These are phyloP conservation scores for Cercospora beticola DNA, from an alignment of 2,329 filamentous ascomycete genomes.

Conservation along the genomic window DNA sequence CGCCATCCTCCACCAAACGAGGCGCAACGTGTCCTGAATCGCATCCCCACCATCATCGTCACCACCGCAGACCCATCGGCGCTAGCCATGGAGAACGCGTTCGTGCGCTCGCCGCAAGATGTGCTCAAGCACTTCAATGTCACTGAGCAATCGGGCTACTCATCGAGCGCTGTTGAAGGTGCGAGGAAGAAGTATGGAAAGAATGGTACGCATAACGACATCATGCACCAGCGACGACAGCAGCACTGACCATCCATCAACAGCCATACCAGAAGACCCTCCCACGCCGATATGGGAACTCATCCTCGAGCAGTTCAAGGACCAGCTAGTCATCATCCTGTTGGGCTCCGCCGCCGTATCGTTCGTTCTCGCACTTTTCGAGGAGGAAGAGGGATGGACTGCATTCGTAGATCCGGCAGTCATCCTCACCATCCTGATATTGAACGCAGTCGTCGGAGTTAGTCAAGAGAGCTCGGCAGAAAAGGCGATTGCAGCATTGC, in stretches of 20 bases:
- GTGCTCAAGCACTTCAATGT: slow-evolving; percentile 42
- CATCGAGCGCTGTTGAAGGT: slow-evolving; percentile 33
- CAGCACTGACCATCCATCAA: slow-evolving; percentile 19
- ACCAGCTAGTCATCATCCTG: slow-evolving; percentile 94
- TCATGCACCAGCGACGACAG: background rate
- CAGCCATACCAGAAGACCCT: slow-evolving; percentile 81
- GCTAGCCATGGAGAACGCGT: slow-evolving; percentile 40
- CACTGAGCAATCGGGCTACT: slow-evolving; percentile 36
- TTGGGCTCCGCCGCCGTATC: slow-evolving; percentile 90
- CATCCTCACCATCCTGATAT: slow-evolving; percentile 92
- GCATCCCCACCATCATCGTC: background rate
- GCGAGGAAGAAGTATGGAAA: slow-evolving; percentile 39
- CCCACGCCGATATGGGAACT: slow-evolving; percentile 95
- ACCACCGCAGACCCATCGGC: background rate
- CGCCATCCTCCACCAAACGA: background rate
- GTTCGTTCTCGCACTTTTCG: slow-evolving; percentile 88
- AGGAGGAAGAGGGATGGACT: slow-evolving; percentile 90
- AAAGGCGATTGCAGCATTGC: slow-evolving; percentile 94
- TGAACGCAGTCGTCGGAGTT: slow-evolving; percentile 95
- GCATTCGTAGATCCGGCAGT: slow-evolving; percentile 96
- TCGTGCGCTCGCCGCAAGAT: slow-evolving; percentile 36
- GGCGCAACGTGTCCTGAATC: background rate
- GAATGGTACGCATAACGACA: slow-evolving; percentile 35
- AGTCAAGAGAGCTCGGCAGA: slow-evolving; percentile 98
- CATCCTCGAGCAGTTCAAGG: slow-evolving; percentile 97